These are phyloP conservation scores for Camelina laxa DNA, from an alignment of 345 rosid species.

Conservation along the genomic window DNA sequence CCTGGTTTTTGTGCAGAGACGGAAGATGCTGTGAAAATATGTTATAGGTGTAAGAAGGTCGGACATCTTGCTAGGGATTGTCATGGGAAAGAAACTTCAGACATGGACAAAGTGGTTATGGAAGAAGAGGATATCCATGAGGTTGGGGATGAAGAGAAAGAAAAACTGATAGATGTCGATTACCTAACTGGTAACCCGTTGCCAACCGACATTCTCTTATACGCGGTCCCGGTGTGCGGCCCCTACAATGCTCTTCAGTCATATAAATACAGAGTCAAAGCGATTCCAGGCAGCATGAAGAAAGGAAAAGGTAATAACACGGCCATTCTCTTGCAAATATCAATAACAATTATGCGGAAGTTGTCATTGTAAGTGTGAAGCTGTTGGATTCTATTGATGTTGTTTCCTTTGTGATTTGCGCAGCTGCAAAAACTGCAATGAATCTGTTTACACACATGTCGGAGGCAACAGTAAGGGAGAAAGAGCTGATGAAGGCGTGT, in stretches of 20 bases:
- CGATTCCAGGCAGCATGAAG: conserved; percentile 88
- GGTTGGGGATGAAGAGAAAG: conserved; percentile 91
- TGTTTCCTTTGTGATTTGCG: conserved; percentile 8
- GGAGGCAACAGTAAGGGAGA: conserved; percentile 83
- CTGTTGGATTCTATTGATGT: neutral
- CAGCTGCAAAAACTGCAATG: conserved; percentile 93
- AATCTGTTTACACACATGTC: conserved; percentile 87
- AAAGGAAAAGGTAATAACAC: conserved; percentile 80
- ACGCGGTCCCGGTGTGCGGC: conserved; percentile 91
- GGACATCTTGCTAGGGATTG: conserved; percentile 95
- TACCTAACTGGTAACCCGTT: conserved; percentile 89
- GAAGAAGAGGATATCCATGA: conserved; percentile 95
- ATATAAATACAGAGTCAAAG: conserved; percentile 88
- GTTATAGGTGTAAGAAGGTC: conserved; percentile 83
- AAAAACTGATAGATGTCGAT: conserved; percentile 78
- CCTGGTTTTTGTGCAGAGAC: conserved; percentile 49
- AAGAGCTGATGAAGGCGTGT: conserved; percentile 96
- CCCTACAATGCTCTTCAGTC: conserved; percentile 90
- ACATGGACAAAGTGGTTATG: conserved; percentile 77
- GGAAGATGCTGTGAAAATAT: conserved; percentile 75
- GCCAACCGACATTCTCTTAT: conserved; percentile 74
- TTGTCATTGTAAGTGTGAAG: neutral
- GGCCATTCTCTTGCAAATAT: neutral
- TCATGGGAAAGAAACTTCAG: conserved; percentile 63
- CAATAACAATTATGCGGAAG: too few relatives aligned